phyloP scores from a whole-genome alignment of 2,329 filamentous ascomycete genomes.

The Cryphonectria parasitica region DNA sequence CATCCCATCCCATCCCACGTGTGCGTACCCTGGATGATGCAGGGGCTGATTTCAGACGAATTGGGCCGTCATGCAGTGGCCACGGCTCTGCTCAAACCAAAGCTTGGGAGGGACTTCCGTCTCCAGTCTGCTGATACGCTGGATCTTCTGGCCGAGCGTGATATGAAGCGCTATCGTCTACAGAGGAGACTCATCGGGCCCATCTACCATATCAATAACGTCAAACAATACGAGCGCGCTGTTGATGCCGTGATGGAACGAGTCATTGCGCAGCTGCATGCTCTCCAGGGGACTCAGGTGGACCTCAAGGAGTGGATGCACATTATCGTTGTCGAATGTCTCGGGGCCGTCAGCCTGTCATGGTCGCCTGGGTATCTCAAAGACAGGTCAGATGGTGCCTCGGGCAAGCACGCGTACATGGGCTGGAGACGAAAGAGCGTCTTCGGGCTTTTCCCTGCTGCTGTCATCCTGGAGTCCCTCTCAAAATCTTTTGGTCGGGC shows the following conservation, averaged over 20 bases:
- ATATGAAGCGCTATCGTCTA: constrained; percentile 50
- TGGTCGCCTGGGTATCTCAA: constrained; percentile 56
- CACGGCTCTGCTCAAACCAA: constrained; percentile 49
- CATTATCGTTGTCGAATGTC: constrained; percentile 56
- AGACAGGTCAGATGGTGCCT: constrained; percentile 49
- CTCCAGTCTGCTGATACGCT: constrained; percentile 48
- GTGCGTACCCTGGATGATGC: neutral
- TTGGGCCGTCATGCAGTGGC: constrained; percentile 44
- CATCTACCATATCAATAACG: constrained; percentile 48
- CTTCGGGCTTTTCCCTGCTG: constrained; percentile 52
- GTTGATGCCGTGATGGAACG: constrained; percentile 47
- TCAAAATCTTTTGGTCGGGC: constrained; percentile 42
- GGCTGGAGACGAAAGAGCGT: constrained; percentile 58
- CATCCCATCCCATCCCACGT: neutral
- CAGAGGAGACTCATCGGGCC: constrained; percentile 56
- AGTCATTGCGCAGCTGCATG: constrained; percentile 42
- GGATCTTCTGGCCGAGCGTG: constrained; percentile 55
- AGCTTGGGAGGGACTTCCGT: constrained; percentile 43
- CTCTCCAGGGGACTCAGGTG: constrained; percentile 44
- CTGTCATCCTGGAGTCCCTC: constrained; percentile 45
- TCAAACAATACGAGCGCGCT: constrained; percentile 46
- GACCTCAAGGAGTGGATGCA: constrained; percentile 62
- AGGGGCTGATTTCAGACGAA: constrained; percentile 9
- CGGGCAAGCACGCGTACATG: constrained; percentile 52
- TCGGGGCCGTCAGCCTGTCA: constrained; percentile 53